Conservation (phyloP, 2,329 filamentous ascomycete genomes). For the Aspergillus amoenus region DNA sequence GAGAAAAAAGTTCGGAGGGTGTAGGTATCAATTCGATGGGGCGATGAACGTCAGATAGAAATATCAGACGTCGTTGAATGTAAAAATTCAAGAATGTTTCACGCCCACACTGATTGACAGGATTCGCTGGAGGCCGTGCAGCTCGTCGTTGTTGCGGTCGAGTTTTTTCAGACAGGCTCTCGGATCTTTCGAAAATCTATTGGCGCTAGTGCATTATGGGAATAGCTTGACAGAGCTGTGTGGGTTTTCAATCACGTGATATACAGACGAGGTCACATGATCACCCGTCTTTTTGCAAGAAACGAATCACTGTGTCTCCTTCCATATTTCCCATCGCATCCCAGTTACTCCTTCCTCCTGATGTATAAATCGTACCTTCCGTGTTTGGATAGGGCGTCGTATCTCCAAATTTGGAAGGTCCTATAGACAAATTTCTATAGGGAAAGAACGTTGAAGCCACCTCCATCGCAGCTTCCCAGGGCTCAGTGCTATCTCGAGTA, state of each 20-base stretch:
- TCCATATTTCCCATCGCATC: too few species aligned
- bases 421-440: not conserved
- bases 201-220: constrained; percentile 26
- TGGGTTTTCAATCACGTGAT: constrained; percentile 29
- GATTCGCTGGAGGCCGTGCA: constrained; percentile 34
- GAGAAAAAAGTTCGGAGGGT: constrained; percentile 12
- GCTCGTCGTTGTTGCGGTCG: constrained; percentile 40
- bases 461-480: not conserved
- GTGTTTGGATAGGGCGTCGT: not conserved
- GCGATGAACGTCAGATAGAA: constrained; percentile 1
- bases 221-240: constrained; percentile 26
- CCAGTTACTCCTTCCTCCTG: too few species aligned
- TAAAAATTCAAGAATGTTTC: constrained; percentile 17
- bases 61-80: not conserved
- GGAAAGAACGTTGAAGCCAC: not conserved
- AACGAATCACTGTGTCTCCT: too few species aligned
- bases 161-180: constrained; percentile 39
- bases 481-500: not conserved
- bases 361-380: not conserved
- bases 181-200: constrained; percentile 43
- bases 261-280: not conserved
- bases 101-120: constrained; percentile 28
- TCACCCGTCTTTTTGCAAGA: too few species aligned
- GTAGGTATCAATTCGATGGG: constrained; percentile 11
- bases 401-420: not conserved